These are phyloP conservation scores for Cytospora schulzeri DNA, from an alignment of 2,329 filamentous ascomycete genomes.

Conservation along the genomic window DNA sequence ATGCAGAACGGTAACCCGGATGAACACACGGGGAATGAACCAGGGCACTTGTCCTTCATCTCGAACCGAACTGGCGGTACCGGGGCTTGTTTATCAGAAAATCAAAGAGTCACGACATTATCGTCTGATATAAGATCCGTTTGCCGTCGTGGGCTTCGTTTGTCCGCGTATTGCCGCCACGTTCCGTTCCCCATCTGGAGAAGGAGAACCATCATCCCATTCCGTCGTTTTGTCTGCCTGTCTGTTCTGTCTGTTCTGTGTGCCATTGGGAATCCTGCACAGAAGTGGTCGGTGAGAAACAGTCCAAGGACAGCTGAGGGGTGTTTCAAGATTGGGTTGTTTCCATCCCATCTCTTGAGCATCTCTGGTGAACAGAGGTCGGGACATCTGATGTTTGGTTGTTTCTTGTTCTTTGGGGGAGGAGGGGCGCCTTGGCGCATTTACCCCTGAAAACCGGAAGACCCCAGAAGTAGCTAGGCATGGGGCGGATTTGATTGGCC, in stretches of 20 bases:
- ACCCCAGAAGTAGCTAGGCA: neutral
- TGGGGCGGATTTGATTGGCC: neutral
- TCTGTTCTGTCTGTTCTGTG: neutral
- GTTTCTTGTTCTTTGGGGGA: conserved; percentile 1
- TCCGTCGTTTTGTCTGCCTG: neutral
- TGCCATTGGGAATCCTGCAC: neutral
- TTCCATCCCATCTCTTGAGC: conserved; percentile 12
- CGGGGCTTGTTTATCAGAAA: neutral
- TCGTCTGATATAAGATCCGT: conserved; percentile 11
- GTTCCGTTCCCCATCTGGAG: conserved; percentile 1
- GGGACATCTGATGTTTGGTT: conserved; percentile 14
- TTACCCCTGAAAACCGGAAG: neutral
- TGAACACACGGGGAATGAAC: neutral
- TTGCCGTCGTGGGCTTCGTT: neutral
- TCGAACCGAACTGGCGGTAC: conserved; percentile 11
- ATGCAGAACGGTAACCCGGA: conserved; percentile 11
- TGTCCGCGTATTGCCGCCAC: neutral
- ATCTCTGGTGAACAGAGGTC: conserved; percentile 13
- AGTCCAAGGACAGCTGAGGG: neutral
- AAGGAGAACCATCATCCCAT: conserved; percentile 4
- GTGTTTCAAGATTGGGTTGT: neutral
- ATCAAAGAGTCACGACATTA: conserved; percentile 7
- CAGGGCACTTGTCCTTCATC: conserved; percentile 17
- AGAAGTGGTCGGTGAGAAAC: neutral
- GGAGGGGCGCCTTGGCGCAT: neutral